These are phyloP conservation scores for Phytophthora pisi DNA, from an alignment of 352 stramenopile genomes.

Conservation along the genomic window DNA sequence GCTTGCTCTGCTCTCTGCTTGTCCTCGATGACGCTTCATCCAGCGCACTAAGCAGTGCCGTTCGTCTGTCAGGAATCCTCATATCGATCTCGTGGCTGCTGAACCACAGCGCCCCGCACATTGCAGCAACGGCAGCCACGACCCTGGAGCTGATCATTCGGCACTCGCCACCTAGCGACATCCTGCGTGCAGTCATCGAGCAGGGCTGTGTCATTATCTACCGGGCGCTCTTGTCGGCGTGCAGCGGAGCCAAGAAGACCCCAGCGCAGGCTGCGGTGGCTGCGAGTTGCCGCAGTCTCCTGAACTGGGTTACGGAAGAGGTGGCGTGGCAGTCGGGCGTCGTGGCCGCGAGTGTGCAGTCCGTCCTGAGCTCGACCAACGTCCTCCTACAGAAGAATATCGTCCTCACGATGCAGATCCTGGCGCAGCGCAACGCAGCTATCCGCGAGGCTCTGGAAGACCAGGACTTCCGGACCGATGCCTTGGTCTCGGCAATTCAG, in stretches of 20 bases:
- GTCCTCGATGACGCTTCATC: slow-evolving; percentile 18
- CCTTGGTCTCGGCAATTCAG: slow-evolving; percentile 31
- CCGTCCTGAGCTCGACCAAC: slow-evolving; percentile 45
- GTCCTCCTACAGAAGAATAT: slow-evolving; percentile 49
- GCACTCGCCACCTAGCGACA: slow-evolving; percentile 36
- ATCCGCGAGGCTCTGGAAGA: slow-evolving; percentile 29
- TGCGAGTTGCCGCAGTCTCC: slow-evolving; percentile 24
- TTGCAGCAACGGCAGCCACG: slow-evolving; percentile 26
- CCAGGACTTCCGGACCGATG: slow-evolving; percentile 27
- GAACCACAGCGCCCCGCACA: slow-evolving; percentile 19
- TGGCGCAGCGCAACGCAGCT: slow-evolving; percentile 32
- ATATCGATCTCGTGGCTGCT: slow-evolving; percentile 53
- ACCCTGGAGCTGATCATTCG: slow-evolving; percentile 25
- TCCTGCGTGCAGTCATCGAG: slow-evolving; percentile 48
- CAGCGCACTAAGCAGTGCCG: slow-evolving; percentile 23
- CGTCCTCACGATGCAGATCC: slow-evolving; percentile 44
- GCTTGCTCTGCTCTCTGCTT: slow-evolving; percentile 29
- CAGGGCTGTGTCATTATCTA: slow-evolving; percentile 54
- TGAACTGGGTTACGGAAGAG: slow-evolving; percentile 38
- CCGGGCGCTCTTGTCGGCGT: slow-evolving; percentile 16
- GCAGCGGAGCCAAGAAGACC: slow-evolving; percentile 10
- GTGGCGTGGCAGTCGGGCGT: slow-evolving; percentile 36
- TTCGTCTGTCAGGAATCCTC: slow-evolving; percentile 46
- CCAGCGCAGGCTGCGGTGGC: slow-evolving; percentile 21
- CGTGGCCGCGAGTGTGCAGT: slow-evolving; percentile 29